Base-by-base conservation (phyloP, 805 yeast species). In the Teunomyces tritomae region DNA sequence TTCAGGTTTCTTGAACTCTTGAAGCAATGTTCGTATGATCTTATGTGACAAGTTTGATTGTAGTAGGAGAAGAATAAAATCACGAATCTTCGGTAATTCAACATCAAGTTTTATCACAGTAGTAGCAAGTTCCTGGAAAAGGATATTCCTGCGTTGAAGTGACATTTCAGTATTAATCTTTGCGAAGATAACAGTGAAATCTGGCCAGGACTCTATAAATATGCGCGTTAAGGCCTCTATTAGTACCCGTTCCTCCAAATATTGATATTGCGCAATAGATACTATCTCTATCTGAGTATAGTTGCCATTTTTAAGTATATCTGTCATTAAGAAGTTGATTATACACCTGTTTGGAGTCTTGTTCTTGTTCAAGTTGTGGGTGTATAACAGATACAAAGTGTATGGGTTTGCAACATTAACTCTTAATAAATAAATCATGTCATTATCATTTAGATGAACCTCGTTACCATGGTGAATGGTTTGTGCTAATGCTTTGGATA, bases 351-450 rank as follows among this genome's bases (percentile, higher is more conserved):
- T 51, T 30, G 49, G 53, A 4, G 16, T 7, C 14, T 20, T 6
- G 3, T 43, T 45, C 36, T 49, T 44, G 32, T 27, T 42, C 27
- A 32, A 44, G 9, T 37, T 40, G 14, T 32, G 29, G 13, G 39
- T 33, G 46, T 53, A 48, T 9, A 35, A 30, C 47, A 41, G 51
- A 44, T 51, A 53, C 7, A 49, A 10, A 11, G 33, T 29, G 44
- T 43, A 49, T 9, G 54, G 47, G 14, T 41, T 37, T 10, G 33
- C 30, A 7, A 42, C 47, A 16, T 45, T 32, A 8, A 48, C 35
- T 8, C 46, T 43, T 20, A 42, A 10, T 10, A 46, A 43, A 26
- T 46, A 51, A 3, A 53, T 40, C 37, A 46, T 39, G 26, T 51
- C 57, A 16, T 40, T 30, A 10, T 45, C 44, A 39, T 49, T 53